Base-by-base conservation (phyloP, 257 asterid species). In the Penstemon barbatus region DNA sequence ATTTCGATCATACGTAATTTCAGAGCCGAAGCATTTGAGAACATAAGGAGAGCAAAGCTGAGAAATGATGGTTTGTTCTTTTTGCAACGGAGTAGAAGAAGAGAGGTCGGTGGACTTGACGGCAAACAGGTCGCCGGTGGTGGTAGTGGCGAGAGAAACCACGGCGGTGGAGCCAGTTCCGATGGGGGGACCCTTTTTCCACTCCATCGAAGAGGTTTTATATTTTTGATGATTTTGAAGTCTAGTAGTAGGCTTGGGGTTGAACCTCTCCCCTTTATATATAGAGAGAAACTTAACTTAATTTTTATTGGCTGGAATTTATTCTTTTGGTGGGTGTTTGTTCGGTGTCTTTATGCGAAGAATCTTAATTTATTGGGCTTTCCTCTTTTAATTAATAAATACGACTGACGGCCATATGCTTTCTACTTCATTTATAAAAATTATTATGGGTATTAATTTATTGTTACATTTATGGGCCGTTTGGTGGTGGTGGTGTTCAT, bases 151-250 rank as follows among this genome's bases (percentile, higher is more conserved):
- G 4, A 90, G 74, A 1, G 82, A 90, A 0, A 93, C 97, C 0
- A 80, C 66, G 68, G 97, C 94, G 25, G 96, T 77, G 65, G 95
- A 79, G 45, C 98, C 97, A 18, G 85, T 82, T 63, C 98, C 98
- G 58, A 93, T 74, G 36, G 65, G 71, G 7, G 86, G 90, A 64
- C 98, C 98, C 66, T 87, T 81, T 59, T 70, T 86, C 98, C 98
- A 93, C 68, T 79, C 75, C 92, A 86, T 87, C 59, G 72, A 54
- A 70, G 55, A 40, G 70, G 9, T 13, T 2, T 25, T 25, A 25
- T 25, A 25, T 25, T 25, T 25, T 25, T 25, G 33, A 1, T 25
- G 33, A 25, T 25, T 25, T 25, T 25, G 33, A 25, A 25, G 3
- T 25, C 33, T 25, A 25, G 2, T 25, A 25, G 2, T 25, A 25